Evolutionary conservation across 2,329 filamentous ascomycete genomes (phyloP).

Genomic region (Aspergillus niger): DNA sequence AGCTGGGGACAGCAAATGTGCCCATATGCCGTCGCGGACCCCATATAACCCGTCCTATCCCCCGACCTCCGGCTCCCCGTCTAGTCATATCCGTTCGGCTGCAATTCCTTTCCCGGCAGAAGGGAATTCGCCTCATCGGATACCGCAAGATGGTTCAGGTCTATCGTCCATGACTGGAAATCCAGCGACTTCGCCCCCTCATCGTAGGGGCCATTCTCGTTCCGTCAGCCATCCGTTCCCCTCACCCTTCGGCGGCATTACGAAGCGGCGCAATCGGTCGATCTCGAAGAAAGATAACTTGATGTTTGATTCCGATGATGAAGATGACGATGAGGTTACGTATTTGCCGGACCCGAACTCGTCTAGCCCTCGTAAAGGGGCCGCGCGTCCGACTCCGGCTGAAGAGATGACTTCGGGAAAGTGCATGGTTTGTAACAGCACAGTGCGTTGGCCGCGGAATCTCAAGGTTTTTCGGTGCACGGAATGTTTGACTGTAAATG

Average conservation of each 20-base stretch:
- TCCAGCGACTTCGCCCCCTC: slow-evolving; percentile 21
- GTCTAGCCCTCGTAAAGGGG: slow-evolving; percentile 43
- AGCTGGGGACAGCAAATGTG: slow-evolving; percentile 24
- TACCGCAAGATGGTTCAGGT: slow-evolving; percentile 29
- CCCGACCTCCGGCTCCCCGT: slow-evolving; percentile 27
- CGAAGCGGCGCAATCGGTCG: slow-evolving; percentile 56
- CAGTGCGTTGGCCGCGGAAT: slow-evolving; percentile 75
- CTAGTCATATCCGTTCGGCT: slow-evolving; percentile 21
- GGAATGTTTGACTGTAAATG: slow-evolving; percentile 82
- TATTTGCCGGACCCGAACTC: slow-evolving; percentile 37
- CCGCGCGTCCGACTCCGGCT: slow-evolving; percentile 40
- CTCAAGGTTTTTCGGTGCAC: slow-evolving; percentile 77
- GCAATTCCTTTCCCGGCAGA: slow-evolving; percentile 21
- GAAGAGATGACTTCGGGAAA: slow-evolving; percentile 69
- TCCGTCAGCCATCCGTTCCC: slow-evolving; percentile 82
- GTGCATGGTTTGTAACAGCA: slow-evolving; percentile 84
- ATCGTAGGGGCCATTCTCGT: slow-evolving; percentile 54
- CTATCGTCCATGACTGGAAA: slow-evolving; percentile 25
- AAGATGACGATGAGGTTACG: slow-evolving; percentile 30
- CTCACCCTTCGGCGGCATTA: slow-evolving; percentile 63
- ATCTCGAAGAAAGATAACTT: slow-evolving; percentile 38
- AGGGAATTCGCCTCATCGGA: slow-evolving; percentile 22
- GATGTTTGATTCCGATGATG: slow-evolving; percentile 49
- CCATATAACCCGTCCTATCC: slow-evolving; percentile 35
- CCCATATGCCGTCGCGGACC: slow-evolving; percentile 42